Evolutionary conservation across 495 filamentous ascomycete species (phyloP), one percentile per base, ranked within the genome.

Genomic region (Xylaria castorea): DNA sequence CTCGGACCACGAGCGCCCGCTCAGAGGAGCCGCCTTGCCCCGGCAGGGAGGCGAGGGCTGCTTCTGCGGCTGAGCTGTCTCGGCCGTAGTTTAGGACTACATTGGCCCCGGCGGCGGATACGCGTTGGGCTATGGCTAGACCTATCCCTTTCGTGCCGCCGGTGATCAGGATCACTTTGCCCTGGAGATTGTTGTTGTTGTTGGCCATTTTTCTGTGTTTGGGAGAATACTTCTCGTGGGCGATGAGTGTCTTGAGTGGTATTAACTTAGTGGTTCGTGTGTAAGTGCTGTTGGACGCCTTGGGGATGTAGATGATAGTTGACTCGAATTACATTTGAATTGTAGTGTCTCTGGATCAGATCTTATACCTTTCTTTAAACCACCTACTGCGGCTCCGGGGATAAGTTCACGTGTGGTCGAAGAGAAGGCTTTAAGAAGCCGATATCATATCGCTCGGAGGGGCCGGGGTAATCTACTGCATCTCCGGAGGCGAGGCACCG

Each of bases 111-210:
- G 86, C 81, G 27, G 79, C 73, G 36, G 86, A 85, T 44, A 91
- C 82, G 14, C 82, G 82, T 30, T 87, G 81, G 34, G 88, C 85
- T 6, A 85, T 83, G 62, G 91, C 86, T 63, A 80, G 84, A 72
- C 91, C 91, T 44, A 93, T 92, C 44, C 91, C 91, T 75, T 88
- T 90, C 20, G 88, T 88, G 63, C 83, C 88, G 70, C 91, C 91
- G n/a, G 91, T 92, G 75, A 93, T 84, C 46, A 92, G 72, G 67
- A 86, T 84, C 60, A 90, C 84, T 81, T 91, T 91, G 62, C 84
- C 86, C 3, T 81, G 27, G 69, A 91, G 86, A 51, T 83, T 79
- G 22, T 30, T n/a, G 68, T 83, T 79, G 22, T 30, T n/a, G 68
- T 3, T 48, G 55, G 55, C 30, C 68, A 62, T 70, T 62, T 42